These are phyloP conservation scores for Pyrrhoderma lamaoense DNA, from an alignment of 1,284 basidiomycete species.

Conservation along the genomic window DNA sequence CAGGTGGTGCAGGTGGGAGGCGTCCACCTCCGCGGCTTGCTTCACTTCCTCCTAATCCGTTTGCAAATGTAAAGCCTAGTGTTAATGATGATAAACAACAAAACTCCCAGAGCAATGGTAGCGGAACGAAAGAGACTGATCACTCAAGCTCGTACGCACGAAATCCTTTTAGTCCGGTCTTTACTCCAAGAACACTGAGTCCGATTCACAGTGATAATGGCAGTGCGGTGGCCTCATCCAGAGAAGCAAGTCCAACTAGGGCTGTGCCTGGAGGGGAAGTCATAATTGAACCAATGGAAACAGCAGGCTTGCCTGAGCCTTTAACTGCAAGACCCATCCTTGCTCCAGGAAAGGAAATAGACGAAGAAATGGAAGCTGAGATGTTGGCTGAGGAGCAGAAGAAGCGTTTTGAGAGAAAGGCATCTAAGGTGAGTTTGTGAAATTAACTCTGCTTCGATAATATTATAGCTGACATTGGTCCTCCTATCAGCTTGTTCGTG, in stretches of 20 bases:
- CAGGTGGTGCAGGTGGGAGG: constrained; percentile 5
- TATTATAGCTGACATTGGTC: not conserved
- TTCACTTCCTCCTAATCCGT: constrained; percentile 5
- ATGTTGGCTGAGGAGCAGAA: constrained; percentile 7
- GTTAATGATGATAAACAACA: not conserved
- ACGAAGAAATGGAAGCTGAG: not conserved
- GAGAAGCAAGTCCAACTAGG: not conserved
- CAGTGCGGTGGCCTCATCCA: not conserved
- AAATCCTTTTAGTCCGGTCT: not conserved
- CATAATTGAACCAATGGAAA: constrained; percentile 13
- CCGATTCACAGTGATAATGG: constrained; percentile 4
- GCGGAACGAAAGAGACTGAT: not conserved
- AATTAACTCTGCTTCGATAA: not conserved
- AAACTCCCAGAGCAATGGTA: not conserved
- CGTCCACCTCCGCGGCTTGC: not conserved
- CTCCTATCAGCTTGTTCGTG: constrained; percentile 8
- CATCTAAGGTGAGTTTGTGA: not conserved
- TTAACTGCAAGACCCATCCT: not conserved
- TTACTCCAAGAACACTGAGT: not conserved
- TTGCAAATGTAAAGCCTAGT: not conserved
- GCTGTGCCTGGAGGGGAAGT: constrained; percentile 9
- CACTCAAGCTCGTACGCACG: no score
- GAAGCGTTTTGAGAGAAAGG: constrained; percentile 6
- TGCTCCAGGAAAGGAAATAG: not conserved
- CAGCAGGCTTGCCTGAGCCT: constrained; percentile 7